Percentiles rank a stretch among this genome's conserved stretches.
These are phyloP conservation scores for Capronia coronata DNA, from an alignment of 2,329 filamentous ascomycete genomes.

Conservation along the genomic window DNA sequence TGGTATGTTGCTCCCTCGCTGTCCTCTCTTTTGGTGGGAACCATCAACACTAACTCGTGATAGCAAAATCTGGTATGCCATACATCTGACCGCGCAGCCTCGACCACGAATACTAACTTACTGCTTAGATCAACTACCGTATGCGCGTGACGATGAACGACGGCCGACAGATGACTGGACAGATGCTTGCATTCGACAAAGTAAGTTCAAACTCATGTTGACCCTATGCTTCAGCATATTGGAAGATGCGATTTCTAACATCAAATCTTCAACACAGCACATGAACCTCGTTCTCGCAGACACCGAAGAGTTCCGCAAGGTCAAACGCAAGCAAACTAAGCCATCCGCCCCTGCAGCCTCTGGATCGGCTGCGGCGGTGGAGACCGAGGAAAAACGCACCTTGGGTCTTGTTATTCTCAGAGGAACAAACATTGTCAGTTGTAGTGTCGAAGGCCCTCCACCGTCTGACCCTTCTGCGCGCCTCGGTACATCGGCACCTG, in stretches of 20 bases:
- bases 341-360: slow-evolving; percentile 55
- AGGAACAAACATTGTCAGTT: slow-evolving; percentile 87
- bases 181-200: slow-evolving; percentile 99
- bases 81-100: not conserved
- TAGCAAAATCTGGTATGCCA: slow-evolving; percentile 59
- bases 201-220: slow-evolving; percentile 42
- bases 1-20: slow-evolving; percentile 60
- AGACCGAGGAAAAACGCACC: slow-evolving; percentile 98
- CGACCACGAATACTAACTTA: slow-evolving; percentile 5
- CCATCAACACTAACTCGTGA: slow-evolving; percentile 31
- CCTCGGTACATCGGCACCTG: slow-evolving; percentile 68
- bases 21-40: not conserved
- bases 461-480: slow-evolving; percentile 87
- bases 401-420: slow-evolving; percentile 90
- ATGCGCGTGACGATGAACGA: slow-evolving; percentile 96
- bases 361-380: slow-evolving; percentile 56
- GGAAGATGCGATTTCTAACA: not conserved
- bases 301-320: slow-evolving; percentile 92
- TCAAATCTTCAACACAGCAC: slow-evolving; percentile 54
- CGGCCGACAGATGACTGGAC: slow-evolving; percentile 90
- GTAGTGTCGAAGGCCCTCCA: slow-evolving; percentile 91
- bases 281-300: slow-evolving; percentile 99
- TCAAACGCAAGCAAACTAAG: slow-evolving; percentile 77
- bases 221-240: not conserved
- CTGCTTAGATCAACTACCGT: slow-evolving; percentile 86